These are phyloP conservation scores for Cutaneotrichosporon sp. DNA, from an alignment of 1,284 basidiomycete species.

Conservation along the genomic window DNA sequence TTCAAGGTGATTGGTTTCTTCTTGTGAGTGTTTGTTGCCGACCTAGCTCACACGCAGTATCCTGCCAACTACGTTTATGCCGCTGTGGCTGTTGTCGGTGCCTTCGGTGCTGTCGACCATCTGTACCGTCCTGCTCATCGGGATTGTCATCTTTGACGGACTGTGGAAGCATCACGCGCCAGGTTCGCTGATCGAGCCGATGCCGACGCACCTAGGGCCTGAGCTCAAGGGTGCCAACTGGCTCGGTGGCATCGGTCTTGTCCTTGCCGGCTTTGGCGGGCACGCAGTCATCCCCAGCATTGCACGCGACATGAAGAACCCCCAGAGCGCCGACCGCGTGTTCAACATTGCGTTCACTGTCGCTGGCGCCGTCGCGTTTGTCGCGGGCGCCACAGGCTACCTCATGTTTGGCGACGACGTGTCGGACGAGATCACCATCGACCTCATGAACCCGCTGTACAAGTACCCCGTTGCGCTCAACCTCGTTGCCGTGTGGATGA, in stretches of 20 bases:
- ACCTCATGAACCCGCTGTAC: constrained; percentile 64
- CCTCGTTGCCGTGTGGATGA: constrained; percentile 75
- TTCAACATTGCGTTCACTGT: constrained; percentile 38
- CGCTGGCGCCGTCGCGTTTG: constrained; percentile 69
- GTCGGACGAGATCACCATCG: constrained; percentile 83
- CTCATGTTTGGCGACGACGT: constrained; percentile 82
- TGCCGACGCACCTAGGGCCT: constrained; percentile 62
- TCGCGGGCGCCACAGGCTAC: constrained; percentile 81
- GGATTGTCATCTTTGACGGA: constrained; percentile 80
- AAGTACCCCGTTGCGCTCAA: constrained; percentile 74
- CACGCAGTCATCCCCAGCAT: constrained; percentile 89
- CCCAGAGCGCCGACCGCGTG: constrained; percentile 66
- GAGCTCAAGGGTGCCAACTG: constrained; percentile 53
- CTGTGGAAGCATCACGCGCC: constrained; percentile 70
- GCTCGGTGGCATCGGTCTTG: constrained; percentile 63
- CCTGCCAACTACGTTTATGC: constrained; percentile 75
- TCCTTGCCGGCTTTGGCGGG: constrained; percentile 96
- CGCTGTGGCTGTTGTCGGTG: constrained; percentile 74
- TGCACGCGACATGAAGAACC: constrained; percentile 83
- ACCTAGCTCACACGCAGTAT: constrained; percentile 41
- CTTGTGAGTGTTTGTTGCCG: constrained; percentile 54
- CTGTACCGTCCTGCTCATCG: constrained; percentile 69
- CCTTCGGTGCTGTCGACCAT: constrained; percentile 77
- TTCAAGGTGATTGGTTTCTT: constrained; percentile 72
- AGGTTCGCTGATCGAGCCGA: constrained; percentile 73